These are phyloP conservation scores for Phialophora chinensis DNA, from an alignment of 2,329 filamentous ascomycete genomes.

Conservation along the genomic window DNA sequence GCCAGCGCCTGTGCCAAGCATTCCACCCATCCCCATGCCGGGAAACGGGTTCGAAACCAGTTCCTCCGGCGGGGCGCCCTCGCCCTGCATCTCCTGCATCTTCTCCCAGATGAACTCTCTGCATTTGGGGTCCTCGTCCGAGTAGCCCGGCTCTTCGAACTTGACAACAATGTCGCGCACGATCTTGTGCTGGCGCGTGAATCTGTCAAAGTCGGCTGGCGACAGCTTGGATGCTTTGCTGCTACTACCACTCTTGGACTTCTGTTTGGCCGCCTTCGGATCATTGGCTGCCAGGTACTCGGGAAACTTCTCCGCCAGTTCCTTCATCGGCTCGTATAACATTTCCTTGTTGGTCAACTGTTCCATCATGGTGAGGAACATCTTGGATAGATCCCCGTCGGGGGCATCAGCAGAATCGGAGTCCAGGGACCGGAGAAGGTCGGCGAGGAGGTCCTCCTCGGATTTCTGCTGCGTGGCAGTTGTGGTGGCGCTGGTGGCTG, in stretches of 20 bases:
- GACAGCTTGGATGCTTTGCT: constrained; percentile 46
- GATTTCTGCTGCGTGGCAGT: constrained; percentile 63
- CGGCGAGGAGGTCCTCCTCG: constrained; percentile 82
- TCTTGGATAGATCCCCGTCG: constrained; percentile 90
- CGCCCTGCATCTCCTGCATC: constrained; percentile 99
- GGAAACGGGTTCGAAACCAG: constrained; percentile 65
- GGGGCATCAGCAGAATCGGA: constrained; percentile 61
- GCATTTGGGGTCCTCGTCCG: constrained; percentile 79
- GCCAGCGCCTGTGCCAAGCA: constrained; percentile 69
- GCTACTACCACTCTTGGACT: neutral
- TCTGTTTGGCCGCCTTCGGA: constrained; percentile 41
- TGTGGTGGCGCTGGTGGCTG: constrained; percentile 74
- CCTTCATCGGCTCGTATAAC: constrained; percentile 98
- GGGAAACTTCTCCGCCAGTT: constrained; percentile 90
- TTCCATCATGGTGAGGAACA: constrained; percentile 98
- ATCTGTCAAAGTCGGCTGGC: constrained; percentile 75
- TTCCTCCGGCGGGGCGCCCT: constrained; percentile 87
- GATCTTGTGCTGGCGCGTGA: constrained; percentile 77
- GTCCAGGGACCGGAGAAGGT: constrained; percentile 89
- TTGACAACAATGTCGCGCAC: constrained; percentile 86
- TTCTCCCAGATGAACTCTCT: constrained; percentile 92
- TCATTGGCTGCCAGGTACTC: constrained; percentile 83
- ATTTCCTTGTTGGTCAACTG: constrained; percentile 98
- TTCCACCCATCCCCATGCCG: constrained; percentile 76
- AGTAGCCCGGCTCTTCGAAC: constrained; percentile 83